Percentiles rank a stretch among this genome's conserved stretches.
Evolutionary conservation across 1,139 yeast species (phyloP).

Genomic region (Yamadazyma mexicana): DNA sequence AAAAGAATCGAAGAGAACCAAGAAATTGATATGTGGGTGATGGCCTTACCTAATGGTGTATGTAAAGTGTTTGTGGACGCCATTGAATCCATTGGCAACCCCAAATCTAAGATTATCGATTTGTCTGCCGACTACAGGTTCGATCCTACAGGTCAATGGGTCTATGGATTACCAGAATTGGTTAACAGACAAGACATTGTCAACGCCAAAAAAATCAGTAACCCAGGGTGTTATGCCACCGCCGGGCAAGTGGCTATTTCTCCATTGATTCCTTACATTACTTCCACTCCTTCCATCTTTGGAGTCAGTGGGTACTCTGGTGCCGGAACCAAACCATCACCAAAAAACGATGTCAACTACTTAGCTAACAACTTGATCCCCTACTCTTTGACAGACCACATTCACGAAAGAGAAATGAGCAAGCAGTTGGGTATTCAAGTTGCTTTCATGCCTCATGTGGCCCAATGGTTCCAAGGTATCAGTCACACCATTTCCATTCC

Average conservation of each 20-base stretch:
- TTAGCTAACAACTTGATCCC: conserved; percentile 86
- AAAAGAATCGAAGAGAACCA: conserved; percentile 70
- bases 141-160: conserved; percentile 85
- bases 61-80: conserved; percentile 97
- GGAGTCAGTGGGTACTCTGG: conserved; percentile 99
- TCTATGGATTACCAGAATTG: conserved; percentile 87
- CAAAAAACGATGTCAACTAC: conserved; percentile 80
- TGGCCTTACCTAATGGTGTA: conserved; percentile 98
- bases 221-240: conserved; percentile 99
- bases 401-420: conserved; percentile 92
- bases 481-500: conserved; percentile 91
- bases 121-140: conserved; percentile 95
- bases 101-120: conserved; percentile 79
- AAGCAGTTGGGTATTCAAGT: conserved; percentile 73
- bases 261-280: conserved; percentile 66
- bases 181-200: conserved; percentile 66
- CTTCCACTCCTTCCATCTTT: conserved; percentile 78
- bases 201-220: conserved; percentile 79
- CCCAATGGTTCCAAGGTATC: conserved; percentile 99
- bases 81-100: conserved; percentile 63
- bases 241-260: conserved; percentile 94
- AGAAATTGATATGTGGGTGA: conserved; percentile 94
- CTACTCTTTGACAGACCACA: conserved; percentile 92
- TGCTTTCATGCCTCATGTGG: conserved; percentile 95
- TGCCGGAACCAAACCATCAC: conserved; percentile 98